Evolutionary conservation across 2,329 filamentous ascomycete genomes (phyloP).

Genomic region (Colletotrichum sp.): DNA sequence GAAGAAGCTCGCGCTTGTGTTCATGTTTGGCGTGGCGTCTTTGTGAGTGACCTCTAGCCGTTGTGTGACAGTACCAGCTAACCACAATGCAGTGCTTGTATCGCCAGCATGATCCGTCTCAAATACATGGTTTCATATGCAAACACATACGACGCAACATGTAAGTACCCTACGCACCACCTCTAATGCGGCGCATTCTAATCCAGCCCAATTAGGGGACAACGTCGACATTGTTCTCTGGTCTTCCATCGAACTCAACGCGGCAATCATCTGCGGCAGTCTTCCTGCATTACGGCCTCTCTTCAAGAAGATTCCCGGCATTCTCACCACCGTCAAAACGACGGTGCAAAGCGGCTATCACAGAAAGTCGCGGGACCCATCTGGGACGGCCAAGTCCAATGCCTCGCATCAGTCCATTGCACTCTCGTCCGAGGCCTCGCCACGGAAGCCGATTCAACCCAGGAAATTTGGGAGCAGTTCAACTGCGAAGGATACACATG

Average conservation of each 20-base stretch:
- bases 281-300: slow-evolving; percentile 44
- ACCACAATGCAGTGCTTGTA: slow-evolving; percentile 11
- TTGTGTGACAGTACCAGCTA: fast-evolving
- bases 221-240: slow-evolving; percentile 33
- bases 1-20: slow-evolving; percentile 11
- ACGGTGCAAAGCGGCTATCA: neutral
- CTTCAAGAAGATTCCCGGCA: neutral
- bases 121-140: slow-evolving; percentile 17
- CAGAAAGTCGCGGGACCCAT: neutral
- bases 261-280: slow-evolving; percentile 47
- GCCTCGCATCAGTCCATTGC: neutral
- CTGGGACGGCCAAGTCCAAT: neutral
- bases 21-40: slow-evolving; percentile 21
- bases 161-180: neutral
- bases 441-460: neutral
- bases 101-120: slow-evolving; percentile 21
- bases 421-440: neutral
- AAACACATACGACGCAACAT: slow-evolving; percentile 9
- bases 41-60: neutral
- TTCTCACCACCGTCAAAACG: neutral
- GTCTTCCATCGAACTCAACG: slow-evolving; percentile 32
- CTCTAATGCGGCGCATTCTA: neutral
- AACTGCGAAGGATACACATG: neutral
- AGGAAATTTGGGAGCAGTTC: neutral
- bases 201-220: slow-evolving; percentile 1